phyloP scores from a whole-genome alignment of 192 early-diverging fungal genomes.

The Backusella circina region DNA sequence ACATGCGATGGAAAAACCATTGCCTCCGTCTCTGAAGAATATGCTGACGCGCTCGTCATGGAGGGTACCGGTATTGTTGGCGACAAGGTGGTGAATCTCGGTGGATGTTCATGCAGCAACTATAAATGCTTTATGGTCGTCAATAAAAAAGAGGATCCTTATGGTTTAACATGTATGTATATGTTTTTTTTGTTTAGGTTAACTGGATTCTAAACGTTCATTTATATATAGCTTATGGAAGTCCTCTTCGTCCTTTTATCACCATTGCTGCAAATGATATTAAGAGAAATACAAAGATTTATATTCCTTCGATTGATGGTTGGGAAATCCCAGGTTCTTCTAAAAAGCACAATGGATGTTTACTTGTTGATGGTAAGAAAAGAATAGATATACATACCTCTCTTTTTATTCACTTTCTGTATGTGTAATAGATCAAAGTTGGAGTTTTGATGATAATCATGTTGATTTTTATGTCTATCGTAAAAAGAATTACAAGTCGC shows the following conservation, averaged over 20 bases:
- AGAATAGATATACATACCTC: not conserved
- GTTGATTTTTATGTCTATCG: conserved; percentile 31
- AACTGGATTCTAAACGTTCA: no score
- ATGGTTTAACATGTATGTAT: conserved; percentile 23
- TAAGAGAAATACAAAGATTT: conserved; percentile 29
- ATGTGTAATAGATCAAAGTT: conserved; percentile 23
- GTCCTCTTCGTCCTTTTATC: conserved; percentile 30
- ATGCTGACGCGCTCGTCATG: conserved; percentile 33
- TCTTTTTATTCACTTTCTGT: not conserved
- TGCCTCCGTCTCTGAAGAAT: conserved; percentile 18
- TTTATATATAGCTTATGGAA: conserved; percentile 15
- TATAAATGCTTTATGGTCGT: conserved; percentile 35
- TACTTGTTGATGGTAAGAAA: conserved; percentile 26
- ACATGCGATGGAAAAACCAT: conserved; percentile 30
- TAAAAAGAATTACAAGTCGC: conserved; percentile 19
- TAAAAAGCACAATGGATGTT: conserved; percentile 32
- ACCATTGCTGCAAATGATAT: conserved; percentile 38
- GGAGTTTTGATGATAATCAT: conserved; percentile 31
- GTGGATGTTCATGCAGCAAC: conserved; percentile 27
- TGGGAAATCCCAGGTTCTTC: conserved; percentile 29
- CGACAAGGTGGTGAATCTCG: conserved; percentile 30
- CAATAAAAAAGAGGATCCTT: conserved; percentile 28
- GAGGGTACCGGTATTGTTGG: conserved; percentile 34
- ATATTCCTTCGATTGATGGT: conserved; percentile 24
- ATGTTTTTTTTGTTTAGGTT: no score